phyloP scores from a whole-genome alignment of 2,329 filamentous ascomycete genomes.

The Claviceps humidiphila region DNA sequence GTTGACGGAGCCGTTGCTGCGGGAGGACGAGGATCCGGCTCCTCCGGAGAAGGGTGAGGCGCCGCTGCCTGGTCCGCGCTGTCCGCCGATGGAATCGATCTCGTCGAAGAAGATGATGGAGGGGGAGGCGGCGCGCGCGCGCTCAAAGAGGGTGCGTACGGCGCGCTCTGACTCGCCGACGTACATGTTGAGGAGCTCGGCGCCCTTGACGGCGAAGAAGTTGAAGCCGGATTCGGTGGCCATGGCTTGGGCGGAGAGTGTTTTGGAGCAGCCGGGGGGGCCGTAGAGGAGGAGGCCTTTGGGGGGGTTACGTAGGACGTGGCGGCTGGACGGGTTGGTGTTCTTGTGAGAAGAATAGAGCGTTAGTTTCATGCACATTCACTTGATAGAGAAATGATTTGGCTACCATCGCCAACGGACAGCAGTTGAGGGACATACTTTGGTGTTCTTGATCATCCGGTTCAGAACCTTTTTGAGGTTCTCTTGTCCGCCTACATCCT shows the following conservation, averaged over 20 bases:
- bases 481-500: constrained; percentile 76
- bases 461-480: constrained; percentile 52
- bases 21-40: constrained; percentile 21
- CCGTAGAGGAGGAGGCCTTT: constrained; percentile 85
- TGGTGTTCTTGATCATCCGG: constrained; percentile 32
- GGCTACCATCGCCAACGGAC: too few relatives aligned
- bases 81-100: constrained; percentile 70
- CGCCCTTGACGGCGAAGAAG: constrained; percentile 88
- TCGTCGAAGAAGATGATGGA: constrained; percentile 97
- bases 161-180: constrained; percentile 87
- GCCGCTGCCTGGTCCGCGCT: constrained; percentile 16
- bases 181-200: constrained; percentile 91
- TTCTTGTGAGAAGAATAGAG: constrained; percentile 1
- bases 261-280: constrained; percentile 90
- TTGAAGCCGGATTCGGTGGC: constrained; percentile 86
- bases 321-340: constrained; percentile 18
- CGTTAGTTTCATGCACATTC: not conserved
- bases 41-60: constrained; percentile 15
- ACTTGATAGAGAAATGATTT: too few relatives aligned
- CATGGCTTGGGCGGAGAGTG: constrained; percentile 77
- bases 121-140: constrained; percentile 72
- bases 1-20: constrained; percentile 48
- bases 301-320: constrained; percentile 41
- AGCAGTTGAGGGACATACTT: constrained; percentile 9
- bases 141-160: constrained; percentile 72